These are phyloP conservation scores for Dovyalis caffra DNA, from an alignment of 345 rosid species.

Conservation along the genomic window DNA sequence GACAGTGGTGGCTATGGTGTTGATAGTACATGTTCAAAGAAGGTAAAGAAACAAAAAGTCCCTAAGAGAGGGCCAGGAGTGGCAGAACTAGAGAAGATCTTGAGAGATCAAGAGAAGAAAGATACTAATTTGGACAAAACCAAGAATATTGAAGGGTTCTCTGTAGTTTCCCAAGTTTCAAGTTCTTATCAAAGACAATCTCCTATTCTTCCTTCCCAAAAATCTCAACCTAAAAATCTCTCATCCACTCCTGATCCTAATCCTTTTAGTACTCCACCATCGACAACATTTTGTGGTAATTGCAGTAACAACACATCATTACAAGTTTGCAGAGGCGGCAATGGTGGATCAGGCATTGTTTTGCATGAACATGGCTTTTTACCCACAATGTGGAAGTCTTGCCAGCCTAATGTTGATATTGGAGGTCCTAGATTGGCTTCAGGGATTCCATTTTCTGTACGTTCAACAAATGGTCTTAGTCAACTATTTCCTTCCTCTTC, in stretches of 20 bases:
- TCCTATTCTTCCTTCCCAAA: background rate
- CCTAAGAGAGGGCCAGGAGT: conserved; percentile 81
- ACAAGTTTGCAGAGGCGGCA: conserved; percentile 16
- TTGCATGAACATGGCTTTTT: conserved; percentile 24
- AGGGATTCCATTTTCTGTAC: conserved; percentile 33
- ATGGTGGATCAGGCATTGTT: conserved; percentile 24
- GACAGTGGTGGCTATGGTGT: conserved; percentile 20
- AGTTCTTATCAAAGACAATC: conserved; percentile 7
- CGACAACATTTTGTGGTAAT: conserved; percentile 5
- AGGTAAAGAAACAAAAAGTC: conserved; percentile 42
- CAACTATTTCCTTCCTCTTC: conserved; percentile 39
- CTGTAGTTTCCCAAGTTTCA: conserved; percentile 6
- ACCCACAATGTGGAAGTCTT: conserved; percentile 26
- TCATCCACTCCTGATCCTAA: conserved; percentile 4
- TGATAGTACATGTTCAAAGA: conserved; percentile 35
- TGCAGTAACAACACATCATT: conserved; percentile 8
- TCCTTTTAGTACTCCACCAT: conserved; percentile 11
- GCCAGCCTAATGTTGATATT: conserved; percentile 4
- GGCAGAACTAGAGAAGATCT: conserved; percentile 76
- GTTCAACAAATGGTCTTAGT: conserved; percentile 19
- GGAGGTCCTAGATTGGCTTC: conserved; percentile 17
- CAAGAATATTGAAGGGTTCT: conserved; percentile 9
- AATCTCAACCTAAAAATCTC: background rate
- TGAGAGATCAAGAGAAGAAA: conserved; percentile 52
- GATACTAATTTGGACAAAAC: background rate